A percentile compares a stretch with the other conserved stretches of the same genome.
Evolutionary conservation across 345 rosid species (phyloP).

Genomic region (Eucalyptus coolabah): DNA sequence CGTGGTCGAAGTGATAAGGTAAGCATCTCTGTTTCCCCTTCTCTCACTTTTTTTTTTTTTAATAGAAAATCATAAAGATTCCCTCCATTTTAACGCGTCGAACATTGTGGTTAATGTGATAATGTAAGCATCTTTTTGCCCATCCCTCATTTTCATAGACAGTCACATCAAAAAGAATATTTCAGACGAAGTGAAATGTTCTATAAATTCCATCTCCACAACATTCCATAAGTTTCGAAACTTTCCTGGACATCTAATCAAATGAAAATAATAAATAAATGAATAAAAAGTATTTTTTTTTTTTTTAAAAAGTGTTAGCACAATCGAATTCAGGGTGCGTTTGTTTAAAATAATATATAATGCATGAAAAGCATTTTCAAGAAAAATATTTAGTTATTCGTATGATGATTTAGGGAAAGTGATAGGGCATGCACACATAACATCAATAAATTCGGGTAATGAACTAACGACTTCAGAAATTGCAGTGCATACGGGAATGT

Average conservation of each 20-base stretch:
- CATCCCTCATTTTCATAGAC: too few relatives aligned
- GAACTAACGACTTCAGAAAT: not conserved
- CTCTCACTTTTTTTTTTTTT: not conserved
- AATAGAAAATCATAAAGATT: not conserved
- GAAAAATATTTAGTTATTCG: not conserved
- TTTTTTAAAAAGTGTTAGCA: too few relatives aligned
- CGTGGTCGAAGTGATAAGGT: slow-evolving; percentile 21
- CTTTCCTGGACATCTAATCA: not conserved
- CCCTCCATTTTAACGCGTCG: not conserved
- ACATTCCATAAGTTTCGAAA: not conserved
- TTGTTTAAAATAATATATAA: not conserved
- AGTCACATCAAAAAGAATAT: not conserved
- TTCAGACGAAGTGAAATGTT: not conserved
- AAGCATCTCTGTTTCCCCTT: not conserved
- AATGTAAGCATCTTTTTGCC: not conserved
- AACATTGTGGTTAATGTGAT: not conserved
- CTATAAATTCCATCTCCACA: not conserved
- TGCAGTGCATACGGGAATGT: slow-evolving; percentile 33
- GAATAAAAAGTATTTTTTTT: too few relatives aligned
- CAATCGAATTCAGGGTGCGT: too few relatives aligned
- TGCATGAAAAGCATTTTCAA: not conserved
- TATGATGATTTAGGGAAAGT: not conserved
- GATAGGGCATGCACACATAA: not conserved
- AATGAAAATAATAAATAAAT: not conserved
- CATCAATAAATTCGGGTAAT: not conserved